phyloP scores from a whole-genome alignment of 169 alveolate species.

The Neospora caninum region DNA sequence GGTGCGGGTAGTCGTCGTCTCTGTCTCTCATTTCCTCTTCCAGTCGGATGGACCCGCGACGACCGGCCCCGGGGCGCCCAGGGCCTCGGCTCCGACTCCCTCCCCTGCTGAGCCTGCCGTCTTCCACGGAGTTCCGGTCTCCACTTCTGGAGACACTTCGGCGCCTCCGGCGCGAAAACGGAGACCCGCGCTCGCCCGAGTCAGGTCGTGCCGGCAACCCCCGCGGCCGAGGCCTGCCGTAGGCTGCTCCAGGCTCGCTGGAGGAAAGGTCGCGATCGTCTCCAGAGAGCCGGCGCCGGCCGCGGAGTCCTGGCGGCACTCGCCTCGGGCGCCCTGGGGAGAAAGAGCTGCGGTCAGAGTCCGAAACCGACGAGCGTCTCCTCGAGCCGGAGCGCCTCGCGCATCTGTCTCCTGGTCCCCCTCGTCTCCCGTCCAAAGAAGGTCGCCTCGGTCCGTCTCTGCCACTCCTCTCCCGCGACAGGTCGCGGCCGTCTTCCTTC shows the following conservation, averaged over 20 bases:
- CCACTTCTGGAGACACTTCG: background rate
- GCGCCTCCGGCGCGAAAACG: background rate
- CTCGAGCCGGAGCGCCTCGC: background rate
- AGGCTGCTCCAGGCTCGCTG: background rate
- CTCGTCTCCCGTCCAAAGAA: background rate
- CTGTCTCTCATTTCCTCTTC: background rate
- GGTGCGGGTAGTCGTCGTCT: background rate
- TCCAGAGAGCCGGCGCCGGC: background rate
- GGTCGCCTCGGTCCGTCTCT: background rate
- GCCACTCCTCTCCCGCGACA: background rate
- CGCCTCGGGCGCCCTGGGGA: background rate
- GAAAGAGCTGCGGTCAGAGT: background rate
- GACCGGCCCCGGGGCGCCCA: background rate
- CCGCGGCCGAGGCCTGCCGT: background rate
- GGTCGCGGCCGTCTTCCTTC: background rate
- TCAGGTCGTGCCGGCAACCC: background rate
- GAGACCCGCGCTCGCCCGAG: background rate
- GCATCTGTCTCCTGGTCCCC: background rate
- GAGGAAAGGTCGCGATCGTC: background rate
- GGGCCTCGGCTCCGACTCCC: background rate
- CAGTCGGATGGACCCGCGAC: background rate
- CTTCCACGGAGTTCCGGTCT: background rate
- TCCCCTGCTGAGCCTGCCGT: background rate
- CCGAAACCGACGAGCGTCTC: background rate
- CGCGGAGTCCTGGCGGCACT: background rate